phyloP scores from a whole-genome alignment of 768 basidiomycete genomes.

The Suillus tomentosus region DNA sequence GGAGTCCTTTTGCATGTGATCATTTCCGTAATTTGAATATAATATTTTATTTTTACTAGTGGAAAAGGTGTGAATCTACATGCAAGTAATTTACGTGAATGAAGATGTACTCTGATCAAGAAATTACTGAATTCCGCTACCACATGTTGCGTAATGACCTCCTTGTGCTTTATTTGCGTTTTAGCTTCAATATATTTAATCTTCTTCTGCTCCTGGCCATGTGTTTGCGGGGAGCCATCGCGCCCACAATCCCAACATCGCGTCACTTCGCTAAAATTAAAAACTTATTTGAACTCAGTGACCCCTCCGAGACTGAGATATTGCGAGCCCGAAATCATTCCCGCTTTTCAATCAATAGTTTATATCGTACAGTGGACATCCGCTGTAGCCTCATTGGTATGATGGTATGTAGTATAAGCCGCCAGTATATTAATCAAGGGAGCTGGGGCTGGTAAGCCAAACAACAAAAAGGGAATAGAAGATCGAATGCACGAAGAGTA shows the following conservation, averaged over 20 bases:
- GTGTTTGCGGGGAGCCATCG: constrained; percentile 5
- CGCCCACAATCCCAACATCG: background rate
- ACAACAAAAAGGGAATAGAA: constrained; percentile 1
- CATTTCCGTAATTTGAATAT: constrained; percentile 2
- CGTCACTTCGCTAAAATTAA: background rate
- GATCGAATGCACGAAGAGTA: background rate
- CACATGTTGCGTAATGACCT: constrained; percentile 1
- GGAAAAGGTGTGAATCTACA: background rate
- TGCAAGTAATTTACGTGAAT: constrained; percentile 3
- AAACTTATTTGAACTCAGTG: background rate
- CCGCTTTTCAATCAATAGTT: background rate
- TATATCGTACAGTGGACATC: background rate
- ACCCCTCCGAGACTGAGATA: background rate
- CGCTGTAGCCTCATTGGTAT: background rate
- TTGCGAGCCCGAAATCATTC: background rate
- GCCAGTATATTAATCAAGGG: constrained; percentile 2
- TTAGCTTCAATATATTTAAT: background rate
- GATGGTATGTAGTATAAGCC: background rate
- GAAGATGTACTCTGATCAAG: background rate
- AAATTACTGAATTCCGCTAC: background rate
- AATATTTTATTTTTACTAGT: background rate
- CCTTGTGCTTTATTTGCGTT: background rate
- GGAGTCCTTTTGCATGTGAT: background rate
- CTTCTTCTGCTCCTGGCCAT: background rate
- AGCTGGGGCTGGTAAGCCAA: constrained; percentile 1